These are phyloP conservation scores for Paraglomus occultum DNA, from an alignment of 192 early-diverging fungal species.

Conservation along the genomic window DNA sequence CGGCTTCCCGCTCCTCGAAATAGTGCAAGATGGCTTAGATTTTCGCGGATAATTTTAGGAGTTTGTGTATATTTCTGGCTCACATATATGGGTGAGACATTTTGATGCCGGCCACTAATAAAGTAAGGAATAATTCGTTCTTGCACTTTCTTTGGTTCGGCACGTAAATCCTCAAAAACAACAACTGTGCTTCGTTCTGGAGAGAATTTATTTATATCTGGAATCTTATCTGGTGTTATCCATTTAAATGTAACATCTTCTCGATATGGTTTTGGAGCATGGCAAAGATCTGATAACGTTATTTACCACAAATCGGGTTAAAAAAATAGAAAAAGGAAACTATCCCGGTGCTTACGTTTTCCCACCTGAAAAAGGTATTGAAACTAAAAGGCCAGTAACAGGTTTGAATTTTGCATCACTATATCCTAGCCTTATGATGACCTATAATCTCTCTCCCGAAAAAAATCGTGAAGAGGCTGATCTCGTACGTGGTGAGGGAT, in stretches of 20 bases:
- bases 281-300: no score
- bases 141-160: not conserved
- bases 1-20: not conserved
- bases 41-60: conserved; percentile 3
- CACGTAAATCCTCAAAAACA: conserved; percentile 1
- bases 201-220: not conserved
- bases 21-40: not conserved
- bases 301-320: no score
- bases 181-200: conserved; percentile 9
- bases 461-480: conserved; percentile 3
- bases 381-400: conserved; percentile 15
- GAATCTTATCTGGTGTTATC: not conserved
- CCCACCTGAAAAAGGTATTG: not conserved
- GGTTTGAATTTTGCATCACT: conserved; percentile 7
- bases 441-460: conserved; percentile 13
- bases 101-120: conserved; percentile 15
- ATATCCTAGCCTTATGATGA: conserved; percentile 24
- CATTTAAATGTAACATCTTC: conserved; percentile 12
- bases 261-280: conserved; percentile 15
- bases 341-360: conserved; percentile 16
- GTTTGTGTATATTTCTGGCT: conserved; percentile 20
- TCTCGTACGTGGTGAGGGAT: not conserved
- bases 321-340: not conserved
- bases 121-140: conserved; percentile 19
- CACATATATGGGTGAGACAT: conserved; percentile 9